Evolutionary conservation across 2,329 filamentous ascomycete species (phyloP), one percentile per base, ranked within the genome.

Genomic region (Colletotrichum theobromicola): DNA sequence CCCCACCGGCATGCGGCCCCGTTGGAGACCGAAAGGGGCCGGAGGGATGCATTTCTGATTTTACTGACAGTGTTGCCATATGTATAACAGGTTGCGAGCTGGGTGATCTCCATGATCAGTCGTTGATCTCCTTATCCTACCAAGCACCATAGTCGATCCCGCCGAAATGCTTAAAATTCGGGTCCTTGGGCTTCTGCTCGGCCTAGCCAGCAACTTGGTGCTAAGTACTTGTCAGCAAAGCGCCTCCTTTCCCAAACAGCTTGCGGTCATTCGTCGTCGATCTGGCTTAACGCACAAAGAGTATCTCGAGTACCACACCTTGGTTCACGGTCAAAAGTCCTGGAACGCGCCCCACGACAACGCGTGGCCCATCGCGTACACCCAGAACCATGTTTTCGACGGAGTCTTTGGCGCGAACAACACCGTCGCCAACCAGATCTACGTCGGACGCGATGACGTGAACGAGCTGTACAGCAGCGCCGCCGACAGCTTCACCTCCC

Each of bases 331-430:
- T 2, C 68, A 71, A 5, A 71, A 71, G 28, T 24, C 67, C 1
- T 65, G 67, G 60, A 65, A 64, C 18, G 67, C 67, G 13, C 68
- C 68, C 7, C 62, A 50, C 9, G 68, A 71, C 24, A 50, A 58
- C 12, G 26, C 69, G 35, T 72, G 66, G 8, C 35, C 69, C 2
- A 7, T 35, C 16, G 69, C 63, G 4, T 67, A 72, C 21, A 34
- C 58, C 12, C 69, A 72, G 61, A 42, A 67, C 55, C 61, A 72
- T 18, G 62, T 71, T n/a, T 71, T 71, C 26, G 69, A 71, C 69
- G 50, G 53, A 6, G 69, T 37, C 13, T 71, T 71, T 18, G 69
- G 69, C 18, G 62, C 69, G 7, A 72, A 72, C 13, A 61, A 72
- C 9, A 72, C 53, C 53, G 63, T 72, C n/a, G 46, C 35, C 1